Percentiles rank a stretch among this genome's conserved stretches.
Conservation (phyloP, 805 yeast species). For the Candida manassasensis region DNA sequence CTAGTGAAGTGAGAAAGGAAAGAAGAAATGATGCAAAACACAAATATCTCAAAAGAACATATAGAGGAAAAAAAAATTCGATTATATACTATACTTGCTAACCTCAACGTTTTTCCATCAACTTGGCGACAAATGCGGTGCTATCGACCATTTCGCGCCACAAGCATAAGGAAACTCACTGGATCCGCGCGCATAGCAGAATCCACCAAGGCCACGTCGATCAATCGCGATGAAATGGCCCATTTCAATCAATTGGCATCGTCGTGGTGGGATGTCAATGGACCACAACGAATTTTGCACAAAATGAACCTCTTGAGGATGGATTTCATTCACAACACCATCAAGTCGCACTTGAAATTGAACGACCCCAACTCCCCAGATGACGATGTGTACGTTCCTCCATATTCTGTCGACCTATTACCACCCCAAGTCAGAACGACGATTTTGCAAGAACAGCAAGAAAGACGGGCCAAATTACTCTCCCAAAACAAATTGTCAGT, state of each 20-base stretch:
- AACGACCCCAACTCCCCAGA: slow-evolving; percentile 29
- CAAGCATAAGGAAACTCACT: too few species aligned
- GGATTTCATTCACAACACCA: slow-evolving; percentile 73
- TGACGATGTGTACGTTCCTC: slow-evolving; percentile 67
- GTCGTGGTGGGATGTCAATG: slow-evolving; percentile 98
- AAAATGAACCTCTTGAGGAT: slow-evolving; percentile 87
- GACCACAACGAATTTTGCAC: slow-evolving; percentile 90
- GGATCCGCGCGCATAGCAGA: too few species aligned
- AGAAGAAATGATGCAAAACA: too few species aligned
- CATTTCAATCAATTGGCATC: slow-evolving; percentile 86
- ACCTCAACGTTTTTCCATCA: too few species aligned
- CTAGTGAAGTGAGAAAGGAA: background rate
- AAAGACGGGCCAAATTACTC: slow-evolving; percentile 35
- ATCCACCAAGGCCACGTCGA: background rate
- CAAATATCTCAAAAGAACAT: too few species aligned
- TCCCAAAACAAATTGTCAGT: slow-evolving; percentile 42
- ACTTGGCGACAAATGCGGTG: too few species aligned
- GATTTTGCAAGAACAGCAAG: slow-evolving; percentile 48
- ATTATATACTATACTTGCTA: too few species aligned
- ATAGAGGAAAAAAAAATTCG: too few species aligned
- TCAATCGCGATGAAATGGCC: slow-evolving; percentile 51
- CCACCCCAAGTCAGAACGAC: slow-evolving; percentile 51
- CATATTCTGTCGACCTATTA: slow-evolving; percentile 63
- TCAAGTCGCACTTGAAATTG: slow-evolving; percentile 41
- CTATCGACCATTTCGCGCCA: too few species aligned